Conservation (phyloP, 768 basidiomycete genomes). For the Saitozyma sp. region DNA sequence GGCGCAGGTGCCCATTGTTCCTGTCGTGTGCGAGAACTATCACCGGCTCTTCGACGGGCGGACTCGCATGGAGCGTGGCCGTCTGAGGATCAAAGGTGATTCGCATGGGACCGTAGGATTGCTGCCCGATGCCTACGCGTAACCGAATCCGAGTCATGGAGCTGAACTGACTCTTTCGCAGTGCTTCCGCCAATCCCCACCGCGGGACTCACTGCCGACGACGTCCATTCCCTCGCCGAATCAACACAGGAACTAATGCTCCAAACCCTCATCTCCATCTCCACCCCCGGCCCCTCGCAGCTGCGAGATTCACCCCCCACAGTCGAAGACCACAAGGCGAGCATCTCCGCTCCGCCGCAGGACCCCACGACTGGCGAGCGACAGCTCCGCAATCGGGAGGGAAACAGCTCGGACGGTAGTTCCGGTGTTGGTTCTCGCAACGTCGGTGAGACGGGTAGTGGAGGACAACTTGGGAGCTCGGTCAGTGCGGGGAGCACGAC, state of each 20-base stretch:
- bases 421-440: no score
- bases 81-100: slow-evolving; percentile 78
- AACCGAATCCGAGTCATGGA: neutral
- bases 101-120: neutral
- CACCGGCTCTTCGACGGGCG: slow-evolving; percentile 77
- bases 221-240: slow-evolving; percentile 67
- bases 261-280: slow-evolving; percentile 72
- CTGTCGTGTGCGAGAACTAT: slow-evolving; percentile 92
- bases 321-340: no score
- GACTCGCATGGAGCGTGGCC: slow-evolving; percentile 65
- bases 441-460: no score
- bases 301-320: neutral
- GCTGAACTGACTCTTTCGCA: slow-evolving; percentile 46
- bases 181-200: slow-evolving; percentile 91
- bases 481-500: slow-evolving; percentile 21
- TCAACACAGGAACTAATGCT: slow-evolving; percentile 80
- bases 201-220: slow-evolving; percentile 65
- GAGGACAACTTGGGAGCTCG: no score
- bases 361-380: no score
- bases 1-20: slow-evolving; percentile 81
- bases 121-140: neutral
- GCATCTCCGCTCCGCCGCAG: no score
- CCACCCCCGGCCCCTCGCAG: slow-evolving; percentile 49
- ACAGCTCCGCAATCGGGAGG: no score
- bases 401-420: no score